These are phyloP conservation scores for Cercospora canescens DNA, from an alignment of 2,329 filamentous ascomycete genomes.

Conservation along the genomic window DNA sequence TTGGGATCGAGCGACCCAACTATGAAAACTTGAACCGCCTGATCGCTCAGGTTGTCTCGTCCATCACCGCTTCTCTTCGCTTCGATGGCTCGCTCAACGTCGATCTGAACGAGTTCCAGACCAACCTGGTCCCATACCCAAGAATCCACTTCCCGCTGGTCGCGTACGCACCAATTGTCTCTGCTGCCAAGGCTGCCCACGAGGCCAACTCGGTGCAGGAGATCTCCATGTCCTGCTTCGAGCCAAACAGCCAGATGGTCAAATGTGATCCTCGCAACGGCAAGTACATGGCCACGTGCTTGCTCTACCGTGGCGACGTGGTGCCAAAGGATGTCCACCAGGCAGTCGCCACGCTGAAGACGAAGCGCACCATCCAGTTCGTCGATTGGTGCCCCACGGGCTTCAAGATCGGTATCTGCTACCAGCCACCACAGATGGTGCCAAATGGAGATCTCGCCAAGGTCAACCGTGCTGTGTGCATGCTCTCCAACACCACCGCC, in stretches of 20 bases:
- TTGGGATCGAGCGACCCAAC: constrained; percentile 95
- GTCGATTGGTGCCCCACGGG: constrained; percentile 99
- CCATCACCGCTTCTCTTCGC: constrained; percentile 95
- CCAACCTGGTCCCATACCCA: constrained; percentile 97
- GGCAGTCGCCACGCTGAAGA: constrained; percentile 95
- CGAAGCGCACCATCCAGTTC: constrained; percentile 98
- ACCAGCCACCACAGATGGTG: constrained; percentile 93
- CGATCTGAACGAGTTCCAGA: constrained; percentile 99
- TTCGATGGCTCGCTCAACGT: constrained; percentile 99
- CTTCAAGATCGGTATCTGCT: constrained; percentile 99
- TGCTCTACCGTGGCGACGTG: constrained; percentile 97
- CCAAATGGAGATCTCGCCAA: constrained; percentile 97
- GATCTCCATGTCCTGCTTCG: constrained; percentile 99
- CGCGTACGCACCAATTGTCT: constrained; percentile 92
- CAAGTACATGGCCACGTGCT: constrained; percentile 99
- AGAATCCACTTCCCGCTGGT: constrained; percentile 99
- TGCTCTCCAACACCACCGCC: constrained; percentile 98
- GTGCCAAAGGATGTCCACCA: constrained; percentile 93
- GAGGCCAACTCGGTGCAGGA: constrained; percentile 98
- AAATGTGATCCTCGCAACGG: constrained; percentile 98
- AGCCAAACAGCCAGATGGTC: constrained; percentile 99
- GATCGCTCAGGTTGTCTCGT: constrained; percentile 98
- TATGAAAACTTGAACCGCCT: constrained; percentile 99
- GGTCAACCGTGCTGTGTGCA: constrained; percentile 98
- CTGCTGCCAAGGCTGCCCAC: constrained; percentile 91